Percentiles rank a stretch among this genome's conserved stretches.
Conservation (phyloP, 2,329 filamentous ascomycete genomes). For the Sporothrix brunneoviolacea region DNA sequence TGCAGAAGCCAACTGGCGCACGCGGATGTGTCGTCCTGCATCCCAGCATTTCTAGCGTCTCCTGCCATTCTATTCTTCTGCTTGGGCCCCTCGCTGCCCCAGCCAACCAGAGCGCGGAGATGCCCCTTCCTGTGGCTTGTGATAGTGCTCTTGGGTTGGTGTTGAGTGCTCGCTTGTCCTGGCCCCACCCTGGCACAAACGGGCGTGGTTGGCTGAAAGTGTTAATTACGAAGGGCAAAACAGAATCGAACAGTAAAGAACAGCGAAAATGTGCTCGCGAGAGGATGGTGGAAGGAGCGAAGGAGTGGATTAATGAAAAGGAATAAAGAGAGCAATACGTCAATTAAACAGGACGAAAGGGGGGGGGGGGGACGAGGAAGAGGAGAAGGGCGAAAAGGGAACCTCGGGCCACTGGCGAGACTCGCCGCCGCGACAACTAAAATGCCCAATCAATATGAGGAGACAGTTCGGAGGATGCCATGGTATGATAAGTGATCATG, state of each 20-base stretch:
- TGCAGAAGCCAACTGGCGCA: constrained; percentile 8
- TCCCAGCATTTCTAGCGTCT: constrained; percentile 5
- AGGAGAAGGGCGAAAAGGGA: background rate
- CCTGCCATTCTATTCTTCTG: background rate
- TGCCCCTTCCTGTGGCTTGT: background rate
- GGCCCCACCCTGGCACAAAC: background rate
- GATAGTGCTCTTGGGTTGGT: background rate
- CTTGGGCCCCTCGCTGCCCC: background rate
- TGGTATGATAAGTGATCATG: background rate
- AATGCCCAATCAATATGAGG: no score
- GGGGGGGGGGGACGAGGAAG: background rate
- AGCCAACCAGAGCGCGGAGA: constrained; percentile 12
- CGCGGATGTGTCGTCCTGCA: constrained; percentile 11
- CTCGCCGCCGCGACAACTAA: no score
- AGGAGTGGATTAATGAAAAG: no score
- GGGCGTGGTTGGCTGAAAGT: background rate
- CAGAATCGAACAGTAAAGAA: no score
- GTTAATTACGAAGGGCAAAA: background rate
- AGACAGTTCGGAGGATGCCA: no score
- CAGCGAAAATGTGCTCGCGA: no score
- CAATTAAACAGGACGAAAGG: no score
- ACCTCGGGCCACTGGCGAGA: no score
- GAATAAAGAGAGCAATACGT: no score
- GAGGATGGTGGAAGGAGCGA: no score
- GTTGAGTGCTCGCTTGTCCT: no score